Base-by-base conservation (phyloP, 331 rosid genomes). In the Arachis monticola region DNA sequence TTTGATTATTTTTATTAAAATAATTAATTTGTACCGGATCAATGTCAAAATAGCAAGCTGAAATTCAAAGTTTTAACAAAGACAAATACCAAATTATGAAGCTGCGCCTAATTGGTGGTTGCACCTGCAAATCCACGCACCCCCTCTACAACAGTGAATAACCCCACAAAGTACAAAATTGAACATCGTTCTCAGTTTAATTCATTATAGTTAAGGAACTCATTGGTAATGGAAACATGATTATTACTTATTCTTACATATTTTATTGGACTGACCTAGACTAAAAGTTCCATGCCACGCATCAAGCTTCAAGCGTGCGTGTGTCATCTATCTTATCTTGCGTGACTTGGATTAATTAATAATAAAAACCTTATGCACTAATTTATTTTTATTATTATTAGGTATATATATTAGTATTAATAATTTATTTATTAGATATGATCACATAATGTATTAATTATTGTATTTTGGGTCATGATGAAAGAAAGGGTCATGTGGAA, bases 321-420 rank as follows among this genome's bases (percentile, higher is more conserved):
- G 69, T 47, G 75, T 66, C 61, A 17, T 66, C 81, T 45, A 73
- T 68, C 59, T 58, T 58, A 68, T 68, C 65, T n/a, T 35, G 60
- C 8, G 10, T 0, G 45, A 57, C 38, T 57, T 57, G 74, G 74
- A 69, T 70, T 38, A 41, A 41, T 22, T 22, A 22, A 22, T 22
- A 22, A 22, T 22, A 22, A 70, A 62, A 76, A 10, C 30, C 12
- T 22, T 35, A 35, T 3, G 13, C 3, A 44, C 7, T 13, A 2
- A 35, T 35, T 10, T 38, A 5, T 72, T 5, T 5, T n/a, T 69
- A 52, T 7, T 6, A 6, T 6, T 0, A 8, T 45, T 60, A 17
- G 40, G 6, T 35, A 35, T 13, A 22, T 22, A 22, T 35, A 35
- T 2, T 35, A 35, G 40, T 35, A 35, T 35, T 35, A 35, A 3